Percentiles rank a stretch among this genome's conserved stretches.
Conservation (phyloP, 805 yeast genomes). For the Sugiyamaella chiloensis region DNA sequence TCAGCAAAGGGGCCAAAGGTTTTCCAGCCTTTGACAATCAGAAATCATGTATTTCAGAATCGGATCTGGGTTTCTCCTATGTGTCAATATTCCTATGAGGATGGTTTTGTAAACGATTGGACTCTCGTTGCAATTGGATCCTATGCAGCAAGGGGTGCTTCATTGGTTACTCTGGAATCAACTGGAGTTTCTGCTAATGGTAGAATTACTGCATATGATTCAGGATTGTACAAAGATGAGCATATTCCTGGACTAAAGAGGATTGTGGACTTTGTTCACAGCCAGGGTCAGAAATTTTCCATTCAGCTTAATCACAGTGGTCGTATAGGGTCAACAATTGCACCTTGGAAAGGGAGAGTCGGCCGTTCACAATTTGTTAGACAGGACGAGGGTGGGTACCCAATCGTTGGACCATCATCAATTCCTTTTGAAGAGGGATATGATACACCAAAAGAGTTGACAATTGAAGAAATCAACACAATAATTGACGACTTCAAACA, state of each 20-base stretch:
- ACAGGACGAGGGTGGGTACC: slow-evolving; percentile 40
- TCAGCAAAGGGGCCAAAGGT: slow-evolving; percentile 36
- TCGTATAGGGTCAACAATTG: slow-evolving; percentile 43
- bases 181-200: slow-evolving; percentile 42
- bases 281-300: slow-evolving; percentile 43
- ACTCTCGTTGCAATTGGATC: slow-evolving; percentile 50
- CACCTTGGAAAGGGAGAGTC: slow-evolving; percentile 26
- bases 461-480: slow-evolving; percentile 41
- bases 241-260: slow-evolving; percentile 44
- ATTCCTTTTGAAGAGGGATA: background rate
- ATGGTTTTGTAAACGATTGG: slow-evolving; percentile 44
- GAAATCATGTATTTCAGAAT: slow-evolving; percentile 42
- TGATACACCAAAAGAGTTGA: slow-evolving; percentile 42
- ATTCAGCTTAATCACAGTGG: slow-evolving; percentile 57
- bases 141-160: slow-evolving; percentile 48
- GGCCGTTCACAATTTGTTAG: slow-evolving; percentile 21
- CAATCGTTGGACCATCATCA: slow-evolving; percentile 24
- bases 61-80: slow-evolving; percentile 49
- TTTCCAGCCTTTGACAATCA: slow-evolving; percentile 45
- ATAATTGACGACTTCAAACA: slow-evolving; percentile 44
- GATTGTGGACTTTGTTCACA: slow-evolving; percentile 43
- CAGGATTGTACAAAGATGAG: slow-evolving; percentile 50
- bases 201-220: slow-evolving; percentile 41
- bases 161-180: slow-evolving; percentile 47
- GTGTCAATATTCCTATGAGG: slow-evolving; percentile 47